Evolutionary conservation across 148 eudicot species (phyloP), one percentile per base, ranked within the genome.

Genomic region (Pharnaceum exiguum): DNA sequence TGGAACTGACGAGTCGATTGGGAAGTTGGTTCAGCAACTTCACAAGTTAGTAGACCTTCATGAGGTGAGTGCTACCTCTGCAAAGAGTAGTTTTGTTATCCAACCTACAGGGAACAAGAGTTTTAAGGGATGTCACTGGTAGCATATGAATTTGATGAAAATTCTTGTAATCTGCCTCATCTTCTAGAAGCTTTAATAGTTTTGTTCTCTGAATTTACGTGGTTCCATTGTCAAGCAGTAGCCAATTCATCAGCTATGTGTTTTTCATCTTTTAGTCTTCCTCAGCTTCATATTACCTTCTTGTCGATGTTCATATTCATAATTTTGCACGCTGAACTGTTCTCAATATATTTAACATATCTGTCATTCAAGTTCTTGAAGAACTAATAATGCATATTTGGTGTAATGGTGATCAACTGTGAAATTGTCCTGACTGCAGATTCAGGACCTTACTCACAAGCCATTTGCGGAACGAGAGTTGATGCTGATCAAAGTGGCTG

Each of bases 381-480:
- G n/a, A n/a, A n/a, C n/a, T n/a, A n/a, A n/a, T n/a, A n/a, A n/a
- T n/a, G n/a, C n/a, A n/a, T n/a, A n/a, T n/a, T n/a, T n/a, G n/a
- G n/a, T n/a, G n/a, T n/a, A n/a, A n/a, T n/a, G n/a, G n/a, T 3
- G 39, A 2, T 38, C 38, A 27, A 32, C 55, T 45, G 24, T 35
- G 35, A 26, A 31, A 57, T 30, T 24, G 19, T 72, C 60, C 40
- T 60, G 64, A 52, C 46, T 71, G 71, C 75, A 91, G 98, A 82
- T 91, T 59, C 61, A 58, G 44, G 94, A 87, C 71, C 64, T 91
- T 26, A 91, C 98, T 17, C 86, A 85, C 68, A 39, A 59, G 64
- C 98, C 98, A 57, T 91, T 91, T 66, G 86, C 98, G 21, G 96
- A 91, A 82, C 66, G 98, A 39, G 98, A 91, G 69, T 66, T 91